Evolutionary conservation across 352 stramenopile genomes (phyloP).

Genomic region (Globisporangium cylindrosporum): DNA sequence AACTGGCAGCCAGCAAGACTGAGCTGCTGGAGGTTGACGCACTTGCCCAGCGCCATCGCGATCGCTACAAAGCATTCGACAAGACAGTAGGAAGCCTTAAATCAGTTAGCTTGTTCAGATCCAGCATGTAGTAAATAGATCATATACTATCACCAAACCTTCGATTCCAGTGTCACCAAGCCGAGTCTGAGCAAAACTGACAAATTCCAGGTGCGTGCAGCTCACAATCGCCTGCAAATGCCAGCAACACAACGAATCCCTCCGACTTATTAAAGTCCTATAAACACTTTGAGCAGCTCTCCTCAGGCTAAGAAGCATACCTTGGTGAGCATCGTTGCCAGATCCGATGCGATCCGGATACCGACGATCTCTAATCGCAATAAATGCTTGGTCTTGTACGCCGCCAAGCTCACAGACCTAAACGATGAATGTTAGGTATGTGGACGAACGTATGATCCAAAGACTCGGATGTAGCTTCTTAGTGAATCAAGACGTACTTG

Average conservation of each 20-base stretch:
- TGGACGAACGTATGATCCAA: background rate
- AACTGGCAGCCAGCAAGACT: constrained; percentile 42
- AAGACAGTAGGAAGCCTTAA: no score
- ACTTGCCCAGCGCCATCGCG: constrained; percentile 39
- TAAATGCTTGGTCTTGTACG: constrained; percentile 28
- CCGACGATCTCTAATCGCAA: constrained; percentile 37
- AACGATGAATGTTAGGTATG: background rate
- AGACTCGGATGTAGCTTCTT: background rate
- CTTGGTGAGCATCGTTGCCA: constrained; percentile 29
- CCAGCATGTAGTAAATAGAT: background rate
- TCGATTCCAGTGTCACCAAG: constrained; percentile 18
- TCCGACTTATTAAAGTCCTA: background rate
- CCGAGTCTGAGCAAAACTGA: constrained; percentile 17
- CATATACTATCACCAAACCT: background rate
- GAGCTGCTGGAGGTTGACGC: constrained; percentile 35
- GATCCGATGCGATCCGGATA: constrained; percentile 22
- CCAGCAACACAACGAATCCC: background rate
- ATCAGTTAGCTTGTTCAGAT: no score
- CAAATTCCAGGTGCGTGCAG: constrained; percentile 16
- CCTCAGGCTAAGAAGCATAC: constrained; percentile 9
- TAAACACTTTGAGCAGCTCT: background rate
- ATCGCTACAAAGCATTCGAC: constrained; percentile 21
- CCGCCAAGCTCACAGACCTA: constrained; percentile 25
- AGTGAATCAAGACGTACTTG: constrained; percentile 20
- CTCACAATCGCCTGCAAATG: constrained; percentile 26